A percentile compares a stretch with the other conserved stretches of the same genome.
Conservation (phyloP, 106 monocot genomes). For the Gastrodia elata region DNA sequence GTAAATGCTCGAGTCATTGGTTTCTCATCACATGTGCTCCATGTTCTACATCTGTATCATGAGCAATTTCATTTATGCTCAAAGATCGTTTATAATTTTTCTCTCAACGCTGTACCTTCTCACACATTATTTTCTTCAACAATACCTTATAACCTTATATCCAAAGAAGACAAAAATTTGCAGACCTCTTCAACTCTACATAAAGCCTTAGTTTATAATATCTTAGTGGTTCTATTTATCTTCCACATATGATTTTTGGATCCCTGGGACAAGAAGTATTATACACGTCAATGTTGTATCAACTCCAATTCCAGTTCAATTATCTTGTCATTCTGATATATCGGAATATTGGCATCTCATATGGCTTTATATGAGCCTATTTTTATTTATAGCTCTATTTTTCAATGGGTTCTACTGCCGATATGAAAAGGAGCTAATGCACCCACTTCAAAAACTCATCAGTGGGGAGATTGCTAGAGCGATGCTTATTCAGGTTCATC, state of each 20-base stretch:
- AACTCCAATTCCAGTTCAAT: neutral
- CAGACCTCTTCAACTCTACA: no score
- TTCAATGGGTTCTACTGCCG: slow-evolving; percentile 22
- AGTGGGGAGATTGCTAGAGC: slow-evolving; percentile 85
- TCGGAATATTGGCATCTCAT: neutral
- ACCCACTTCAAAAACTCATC: slow-evolving; percentile 79
- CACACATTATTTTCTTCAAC: no score
- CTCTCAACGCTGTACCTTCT: no score
- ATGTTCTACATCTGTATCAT: no score
- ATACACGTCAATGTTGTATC: neutral
- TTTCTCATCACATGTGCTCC: no score
- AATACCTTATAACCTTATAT: no score
- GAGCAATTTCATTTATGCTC: no score
- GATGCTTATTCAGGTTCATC: slow-evolving; percentile 84
- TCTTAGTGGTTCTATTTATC: no score
- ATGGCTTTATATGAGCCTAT: neutral
- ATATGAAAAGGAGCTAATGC: slow-evolving; percentile 93
- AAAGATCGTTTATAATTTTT: no score
- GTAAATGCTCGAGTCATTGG: no score
- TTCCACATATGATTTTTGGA: neutral
- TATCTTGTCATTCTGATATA: neutral
- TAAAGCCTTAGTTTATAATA: no score
- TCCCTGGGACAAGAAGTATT: neutral
- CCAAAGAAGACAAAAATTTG: no score
- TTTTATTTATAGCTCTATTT: neutral